A percentile compares a stretch with the other conserved stretches of the same genome.
Evolutionary conservation across 805 yeast species (phyloP).

Genomic region (Lipomyces mesembrius): DNA sequence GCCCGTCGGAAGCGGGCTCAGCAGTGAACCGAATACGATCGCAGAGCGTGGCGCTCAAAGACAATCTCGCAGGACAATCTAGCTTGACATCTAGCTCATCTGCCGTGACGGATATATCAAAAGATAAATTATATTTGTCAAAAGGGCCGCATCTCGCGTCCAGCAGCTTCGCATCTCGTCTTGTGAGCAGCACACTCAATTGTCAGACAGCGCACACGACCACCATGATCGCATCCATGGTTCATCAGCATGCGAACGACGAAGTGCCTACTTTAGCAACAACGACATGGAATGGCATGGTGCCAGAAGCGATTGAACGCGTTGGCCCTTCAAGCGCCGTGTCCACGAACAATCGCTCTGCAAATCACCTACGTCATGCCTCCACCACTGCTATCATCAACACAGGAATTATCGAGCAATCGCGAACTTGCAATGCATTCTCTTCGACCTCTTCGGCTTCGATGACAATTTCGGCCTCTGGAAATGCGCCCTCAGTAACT

Average conservation of each 20-base stretch:
- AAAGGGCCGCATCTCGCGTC: slow-evolving; percentile 2
- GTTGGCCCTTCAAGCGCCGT: neutral
- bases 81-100: neutral
- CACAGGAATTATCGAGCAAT: neutral
- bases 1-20: neutral
- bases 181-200: neutral
- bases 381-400: neutral
- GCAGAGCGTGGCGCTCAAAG: neutral
- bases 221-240: neutral
- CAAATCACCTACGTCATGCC: neutral
- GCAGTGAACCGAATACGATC: neutral
- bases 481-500: neutral
- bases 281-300: neutral
- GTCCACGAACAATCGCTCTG: neutral
- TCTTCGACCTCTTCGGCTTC: neutral
- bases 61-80: neutral
- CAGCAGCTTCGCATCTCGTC: neutral
- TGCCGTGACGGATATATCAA: neutral
- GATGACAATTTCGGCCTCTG: slow-evolving; percentile 1
- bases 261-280: neutral
- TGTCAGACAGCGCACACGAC: neutral
- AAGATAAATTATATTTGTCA: neutral
- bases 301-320: neutral
- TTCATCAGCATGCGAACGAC: neutral
- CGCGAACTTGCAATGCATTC: neutral